Evolutionary conservation across 768 basidiomycete species (phyloP).

Genomic region (Leccinellum luteum): DNA sequence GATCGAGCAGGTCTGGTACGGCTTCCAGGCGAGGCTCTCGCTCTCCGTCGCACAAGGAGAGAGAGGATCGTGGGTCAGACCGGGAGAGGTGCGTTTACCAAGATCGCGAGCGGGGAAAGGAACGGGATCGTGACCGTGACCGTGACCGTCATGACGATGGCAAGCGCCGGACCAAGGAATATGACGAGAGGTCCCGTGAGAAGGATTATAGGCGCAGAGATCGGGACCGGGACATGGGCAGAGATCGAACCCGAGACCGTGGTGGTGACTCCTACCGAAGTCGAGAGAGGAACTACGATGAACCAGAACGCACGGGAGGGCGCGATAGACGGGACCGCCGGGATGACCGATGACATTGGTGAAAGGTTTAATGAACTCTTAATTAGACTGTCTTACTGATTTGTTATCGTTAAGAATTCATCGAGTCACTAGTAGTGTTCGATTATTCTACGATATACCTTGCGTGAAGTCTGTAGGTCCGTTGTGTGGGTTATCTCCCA

Average conservation of each 20-base stretch:
- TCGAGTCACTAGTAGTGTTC: not conserved
- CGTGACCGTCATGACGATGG: constrained; percentile 13
- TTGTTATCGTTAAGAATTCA: not conserved
- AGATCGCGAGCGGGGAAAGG: constrained; percentile 15
- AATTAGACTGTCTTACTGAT: not conserved
- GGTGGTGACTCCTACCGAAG: constrained; percentile 32
- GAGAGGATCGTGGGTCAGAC: constrained; percentile 5
- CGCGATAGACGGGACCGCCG: constrained; percentile 16
- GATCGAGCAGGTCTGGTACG: constrained; percentile 35
- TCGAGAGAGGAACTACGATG: constrained; percentile 8
- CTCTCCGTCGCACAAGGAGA: constrained; percentile 39
- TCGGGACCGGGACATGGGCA: constrained; percentile 23
- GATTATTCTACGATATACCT: not conserved
- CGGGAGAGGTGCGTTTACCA: constrained; percentile 11
- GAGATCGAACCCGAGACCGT: constrained; percentile 25
- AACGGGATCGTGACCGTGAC: constrained; percentile 2
- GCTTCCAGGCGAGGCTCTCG: constrained; percentile 50
- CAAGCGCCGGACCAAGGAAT: constrained; percentile 9
- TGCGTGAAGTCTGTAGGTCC: not conserved
- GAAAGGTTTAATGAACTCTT: not conserved
- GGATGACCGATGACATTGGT: constrained; percentile 4
- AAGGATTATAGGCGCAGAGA: constrained; percentile 14
- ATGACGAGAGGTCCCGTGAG: constrained; percentile 14
- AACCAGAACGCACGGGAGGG: constrained; percentile 19
- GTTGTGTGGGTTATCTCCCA: not conserved